phyloP scores from a whole-genome alignment of 2,329 filamentous ascomycete species.

The Cryphonectria carpinicola region DNA sequence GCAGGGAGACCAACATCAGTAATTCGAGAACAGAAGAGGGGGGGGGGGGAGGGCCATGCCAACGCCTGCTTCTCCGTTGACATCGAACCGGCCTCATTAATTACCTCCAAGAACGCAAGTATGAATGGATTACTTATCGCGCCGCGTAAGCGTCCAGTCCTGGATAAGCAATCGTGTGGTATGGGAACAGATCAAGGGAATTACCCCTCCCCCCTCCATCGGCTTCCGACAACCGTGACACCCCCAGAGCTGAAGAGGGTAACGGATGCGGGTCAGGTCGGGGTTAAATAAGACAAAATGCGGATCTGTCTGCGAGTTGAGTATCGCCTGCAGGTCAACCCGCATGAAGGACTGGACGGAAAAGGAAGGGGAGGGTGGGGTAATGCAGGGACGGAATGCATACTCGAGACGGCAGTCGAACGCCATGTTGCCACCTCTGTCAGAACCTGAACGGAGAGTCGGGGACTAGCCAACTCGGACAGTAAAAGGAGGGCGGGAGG shows the following conservation, averaged over 20 bases:
- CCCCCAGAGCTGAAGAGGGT: not conserved
- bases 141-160: not conserved
- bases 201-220: not conserved
- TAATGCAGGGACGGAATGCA: conserved; percentile 16
- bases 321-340: not conserved
- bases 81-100: not conserved
- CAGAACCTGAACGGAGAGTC: conserved; percentile 7
- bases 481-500: not conserved
- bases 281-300: not conserved
- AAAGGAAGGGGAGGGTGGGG: not conserved
- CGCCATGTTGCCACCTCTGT: not conserved
- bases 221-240: not conserved
- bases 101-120: not conserved
- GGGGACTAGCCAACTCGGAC: not conserved
- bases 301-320: conserved; percentile 9
- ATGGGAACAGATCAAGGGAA: not conserved
- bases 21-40: not conserved
- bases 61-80: not conserved
- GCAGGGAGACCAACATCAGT: not conserved
- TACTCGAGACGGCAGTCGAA: conserved; percentile 9
- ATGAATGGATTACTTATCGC: not conserved
- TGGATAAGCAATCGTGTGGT: not conserved
- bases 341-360: not conserved
- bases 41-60: not conserved
- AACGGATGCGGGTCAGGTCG: not conserved